Conservation (phyloP, 2,329 filamentous ascomycete species). For the Aspergillus viridinutans region DNA sequence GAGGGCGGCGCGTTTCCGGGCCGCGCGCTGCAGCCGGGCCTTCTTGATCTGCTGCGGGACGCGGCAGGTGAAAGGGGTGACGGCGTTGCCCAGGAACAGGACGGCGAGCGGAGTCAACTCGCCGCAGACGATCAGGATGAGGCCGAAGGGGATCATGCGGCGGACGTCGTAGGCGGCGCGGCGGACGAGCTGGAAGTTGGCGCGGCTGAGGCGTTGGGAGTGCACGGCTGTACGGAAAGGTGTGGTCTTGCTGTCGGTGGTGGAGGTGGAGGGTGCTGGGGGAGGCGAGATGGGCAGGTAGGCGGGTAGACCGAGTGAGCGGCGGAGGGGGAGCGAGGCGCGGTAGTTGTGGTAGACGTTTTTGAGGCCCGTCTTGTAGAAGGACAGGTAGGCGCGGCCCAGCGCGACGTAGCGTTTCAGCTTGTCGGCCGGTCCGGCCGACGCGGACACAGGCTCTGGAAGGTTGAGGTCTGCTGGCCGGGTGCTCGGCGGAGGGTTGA, state of each 20-base stretch:
- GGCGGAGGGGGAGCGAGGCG: constrained; percentile 29
- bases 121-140: constrained; percentile 73
- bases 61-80: constrained; percentile 77
- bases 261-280: constrained; percentile 5
- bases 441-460: constrained; percentile 50
- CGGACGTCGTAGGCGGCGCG: constrained; percentile 68
- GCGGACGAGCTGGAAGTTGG: constrained; percentile 65
- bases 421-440: constrained; percentile 38
- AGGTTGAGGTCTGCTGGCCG: constrained; percentile 66
- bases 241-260: constrained; percentile 1
- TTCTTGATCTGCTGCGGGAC: constrained; percentile 70
- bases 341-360: constrained; percentile 65
- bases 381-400: constrained; percentile 72
- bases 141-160: constrained; percentile 72
- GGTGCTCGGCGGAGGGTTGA: constrained; percentile 72
- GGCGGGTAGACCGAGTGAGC: constrained; percentile 26
- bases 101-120: constrained; percentile 83
- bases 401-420: constrained; percentile 39
- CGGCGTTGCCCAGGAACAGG: constrained; percentile 59
- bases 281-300: constrained; percentile 34
- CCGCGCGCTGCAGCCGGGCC: constrained; percentile 52
- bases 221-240: constrained; percentile 12
- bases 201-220: constrained; percentile 49
- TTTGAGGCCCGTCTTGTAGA: constrained; percentile 83
- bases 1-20: constrained; percentile 28